Percentiles rank a stretch among this genome's conserved stretches.
These are phyloP conservation scores for Ogataea thermomethanolica DNA, from an alignment of 805 yeast species.

Conservation along the genomic window DNA sequence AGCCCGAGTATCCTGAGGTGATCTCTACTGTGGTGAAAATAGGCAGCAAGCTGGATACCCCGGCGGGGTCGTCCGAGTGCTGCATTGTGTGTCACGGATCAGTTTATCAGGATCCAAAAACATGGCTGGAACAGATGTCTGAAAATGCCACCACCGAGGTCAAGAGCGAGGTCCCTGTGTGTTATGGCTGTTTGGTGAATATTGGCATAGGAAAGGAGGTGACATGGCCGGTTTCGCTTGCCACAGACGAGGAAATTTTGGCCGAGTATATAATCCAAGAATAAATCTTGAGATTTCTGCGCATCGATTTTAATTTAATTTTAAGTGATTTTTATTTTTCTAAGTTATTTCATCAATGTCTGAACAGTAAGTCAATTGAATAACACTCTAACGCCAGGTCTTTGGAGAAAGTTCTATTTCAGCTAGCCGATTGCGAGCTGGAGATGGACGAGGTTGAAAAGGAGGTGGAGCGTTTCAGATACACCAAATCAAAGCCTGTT, in stretches of 20 bases:
- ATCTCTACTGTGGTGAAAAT: constrained; percentile 91
- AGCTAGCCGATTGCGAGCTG: constrained; percentile 54
- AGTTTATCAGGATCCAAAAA: constrained; percentile 54
- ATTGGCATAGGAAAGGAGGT: constrained; percentile 43
- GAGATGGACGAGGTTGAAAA: constrained; percentile 58
- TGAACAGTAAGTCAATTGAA: constrained; percentile 3
- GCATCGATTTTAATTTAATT: no score
- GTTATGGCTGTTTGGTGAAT: constrained; percentile 76
- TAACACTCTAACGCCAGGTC: constrained; percentile 1
- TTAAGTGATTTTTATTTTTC: neutral
- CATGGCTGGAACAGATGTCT: constrained; percentile 69
- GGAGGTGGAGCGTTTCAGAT: constrained; percentile 53
- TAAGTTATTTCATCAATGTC: neutral
- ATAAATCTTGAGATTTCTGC: neutral
- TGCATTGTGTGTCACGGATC: constrained; percentile 59
- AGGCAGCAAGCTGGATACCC: constrained; percentile 68
- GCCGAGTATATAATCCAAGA: constrained; percentile 27
- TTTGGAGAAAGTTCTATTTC: constrained; percentile 41
- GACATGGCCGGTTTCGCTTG: constrained; percentile 29
- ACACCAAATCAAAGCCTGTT: constrained; percentile 52
- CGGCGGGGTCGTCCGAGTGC: constrained; percentile 23
- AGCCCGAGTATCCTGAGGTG: constrained; percentile 78
- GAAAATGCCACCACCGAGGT: constrained; percentile 19
- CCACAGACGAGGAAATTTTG: constrained; percentile 28
- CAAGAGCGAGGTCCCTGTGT: constrained; percentile 36